Evolutionary conservation across 1,284 basidiomycete genomes (phyloP).

Genomic region (Boletus subluridellus): DNA sequence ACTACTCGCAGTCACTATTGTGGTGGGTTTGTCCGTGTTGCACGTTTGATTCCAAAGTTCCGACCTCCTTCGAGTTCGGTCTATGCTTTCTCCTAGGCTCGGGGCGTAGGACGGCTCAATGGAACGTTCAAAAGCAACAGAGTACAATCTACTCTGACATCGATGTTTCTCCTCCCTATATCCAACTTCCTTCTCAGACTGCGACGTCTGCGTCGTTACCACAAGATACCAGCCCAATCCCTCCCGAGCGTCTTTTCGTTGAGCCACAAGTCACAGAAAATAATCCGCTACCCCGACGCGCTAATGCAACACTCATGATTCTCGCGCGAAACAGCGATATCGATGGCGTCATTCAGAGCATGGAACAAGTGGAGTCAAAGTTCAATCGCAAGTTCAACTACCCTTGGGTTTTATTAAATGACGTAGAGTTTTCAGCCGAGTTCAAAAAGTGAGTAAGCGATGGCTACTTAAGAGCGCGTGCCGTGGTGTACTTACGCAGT

Average conservation of each 20-base stretch:
- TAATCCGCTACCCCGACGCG: conserved; percentile 18
- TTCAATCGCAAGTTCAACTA: conserved; percentile 66
- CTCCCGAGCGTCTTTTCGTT: conserved; percentile 5
- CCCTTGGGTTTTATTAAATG: conserved; percentile 72
- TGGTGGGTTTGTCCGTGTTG: conserved; percentile 17
- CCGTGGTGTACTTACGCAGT: conserved; percentile 15
- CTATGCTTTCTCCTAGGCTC: conserved; percentile 26
- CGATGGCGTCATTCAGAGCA: conserved; percentile 50
- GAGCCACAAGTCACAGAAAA: background rate
- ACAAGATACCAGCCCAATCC: background rate
- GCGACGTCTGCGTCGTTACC: background rate
- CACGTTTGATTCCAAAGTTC: background rate
- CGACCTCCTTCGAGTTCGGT: conserved; percentile 10
- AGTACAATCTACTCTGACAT: background rate
- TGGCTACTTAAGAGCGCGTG: background rate
- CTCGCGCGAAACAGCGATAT: conserved; percentile 44
- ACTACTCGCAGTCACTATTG: conserved; percentile 25
- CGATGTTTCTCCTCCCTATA: background rate
- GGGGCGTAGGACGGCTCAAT: conserved; percentile 3
- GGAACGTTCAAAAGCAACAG: background rate
- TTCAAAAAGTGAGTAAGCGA: conserved; percentile 53
- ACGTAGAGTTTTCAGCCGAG: conserved; percentile 64
- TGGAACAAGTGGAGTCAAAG: conserved; percentile 53
- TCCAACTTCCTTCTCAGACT: background rate
- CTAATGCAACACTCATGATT: conserved; percentile 33